Conservation (phyloP, 2,329 filamentous ascomycete species). For the Emmonsiellopsis sp. region DNA sequence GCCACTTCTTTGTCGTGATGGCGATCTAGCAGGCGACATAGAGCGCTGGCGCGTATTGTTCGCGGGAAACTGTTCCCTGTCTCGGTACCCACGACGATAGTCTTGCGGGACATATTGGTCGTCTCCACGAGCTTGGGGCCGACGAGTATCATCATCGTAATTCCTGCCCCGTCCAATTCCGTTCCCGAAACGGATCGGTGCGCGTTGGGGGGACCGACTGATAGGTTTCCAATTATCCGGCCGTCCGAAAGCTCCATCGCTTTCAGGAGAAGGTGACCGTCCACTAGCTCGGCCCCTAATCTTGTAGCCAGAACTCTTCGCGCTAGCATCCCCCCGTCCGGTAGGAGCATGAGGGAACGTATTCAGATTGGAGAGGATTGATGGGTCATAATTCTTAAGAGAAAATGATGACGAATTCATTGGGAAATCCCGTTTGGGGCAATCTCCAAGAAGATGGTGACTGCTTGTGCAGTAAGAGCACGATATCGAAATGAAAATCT, state of each 20-base stretch:
- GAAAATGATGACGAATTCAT: slow-evolving; percentile 29
- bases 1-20: slow-evolving; percentile 9
- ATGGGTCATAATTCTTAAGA: slow-evolving; percentile 26
- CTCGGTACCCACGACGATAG: slow-evolving; percentile 13
- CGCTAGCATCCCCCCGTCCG: slow-evolving; percentile 12
- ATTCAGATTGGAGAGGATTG: slow-evolving; percentile 31
- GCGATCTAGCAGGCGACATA: slow-evolving; percentile 20
- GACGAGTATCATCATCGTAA: slow-evolving; percentile 13
- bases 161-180: slow-evolving; percentile 21
- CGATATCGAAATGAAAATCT: slow-evolving; percentile 33
- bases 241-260: slow-evolving; percentile 25
- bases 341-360: slow-evolving; percentile 11
- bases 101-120: slow-evolving; percentile 9
- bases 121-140: slow-evolving; percentile 3
- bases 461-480: slow-evolving; percentile 35
- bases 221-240: slow-evolving; percentile 19
- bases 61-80: slow-evolving; percentile 19
- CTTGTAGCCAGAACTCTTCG: slow-evolving; percentile 20
- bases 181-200: slow-evolving; percentile 26
- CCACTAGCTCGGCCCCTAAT: slow-evolving; percentile 28
- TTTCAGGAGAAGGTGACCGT: slow-evolving; percentile 21
- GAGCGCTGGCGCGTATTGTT: slow-evolving; percentile 22
- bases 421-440: slow-evolving; percentile 23
- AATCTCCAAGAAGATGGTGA: slow-evolving; percentile 36
- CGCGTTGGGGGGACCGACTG: slow-evolving; percentile 18